Base-by-base conservation (phyloP, 345 rosid species). In the Aquilaria malaccensis region DNA sequence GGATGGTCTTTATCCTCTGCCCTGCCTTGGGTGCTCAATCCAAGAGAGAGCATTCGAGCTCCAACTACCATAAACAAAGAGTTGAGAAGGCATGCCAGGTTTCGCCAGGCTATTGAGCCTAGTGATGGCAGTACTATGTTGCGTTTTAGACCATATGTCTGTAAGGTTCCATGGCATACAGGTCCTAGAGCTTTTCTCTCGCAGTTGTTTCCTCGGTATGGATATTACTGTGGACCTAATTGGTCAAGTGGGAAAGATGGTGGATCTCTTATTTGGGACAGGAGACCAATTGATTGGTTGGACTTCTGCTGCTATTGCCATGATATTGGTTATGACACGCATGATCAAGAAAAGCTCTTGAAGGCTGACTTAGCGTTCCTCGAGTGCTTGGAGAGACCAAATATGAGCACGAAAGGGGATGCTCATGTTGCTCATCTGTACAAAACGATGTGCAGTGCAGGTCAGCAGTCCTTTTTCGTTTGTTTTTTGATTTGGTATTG, bases 281-380 rank as follows among this genome's bases (percentile, higher is more conserved):
- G 64, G 82, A 83, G 98, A 58, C 97, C 97, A 6, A 93, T 85
- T 52, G 98, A 93, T 78, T 87, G 95, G 98, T 77, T 93, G 74
- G 98, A 93, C 64, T 91, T 77, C 71, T 93, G 97, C 64, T 94
- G 99, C 79, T 94, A 89, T 74, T 94, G 99, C 67, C 97, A 94
- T 74, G 97, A 94, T 61, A 94, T 94, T 5, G 97, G 97, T 67
- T 94, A 90, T 58, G 99, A 94, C 74, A 73, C 86, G 64, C 94
- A 87, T 61, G 92, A 90, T 57, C 99, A 94, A 72, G 92, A 87
- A 12, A 79, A 80, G 73, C 77, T 94, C 67, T 78, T 90, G 56
- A 84, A 88, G 70, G 92, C 96, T 3, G 99, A 94, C 78, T 61
- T 94, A 52, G 85, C 84, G 15, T 94, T 94, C 76, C 91, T 94